A percentile compares a stretch with the other conserved stretches of the same genome.
phyloP scores from a whole-genome alignment of 495 filamentous ascomycete genomes.

The Physcia stellaris region DNA sequence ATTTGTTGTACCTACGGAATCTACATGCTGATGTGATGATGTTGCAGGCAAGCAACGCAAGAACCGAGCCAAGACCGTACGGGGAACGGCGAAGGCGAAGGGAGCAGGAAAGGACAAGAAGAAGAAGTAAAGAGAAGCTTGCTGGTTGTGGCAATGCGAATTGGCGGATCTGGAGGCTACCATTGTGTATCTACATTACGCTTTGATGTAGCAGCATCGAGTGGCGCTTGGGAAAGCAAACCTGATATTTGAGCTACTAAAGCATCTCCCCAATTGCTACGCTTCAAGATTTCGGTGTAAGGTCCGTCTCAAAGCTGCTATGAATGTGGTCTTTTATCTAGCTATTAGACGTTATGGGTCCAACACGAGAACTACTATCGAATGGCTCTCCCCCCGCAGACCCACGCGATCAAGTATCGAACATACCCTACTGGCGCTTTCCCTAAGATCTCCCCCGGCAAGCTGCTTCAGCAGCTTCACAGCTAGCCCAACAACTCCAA shows the following conservation, averaged over 20 bases:
- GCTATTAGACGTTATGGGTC: no score
- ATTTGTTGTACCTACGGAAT: neutral
- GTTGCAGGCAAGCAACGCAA: slow-evolving; percentile 96
- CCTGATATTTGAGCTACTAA: slow-evolving; percentile 3
- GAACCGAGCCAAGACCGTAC: slow-evolving; percentile 97
- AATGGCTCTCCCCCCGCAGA: no score
- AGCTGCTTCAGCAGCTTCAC: no score
- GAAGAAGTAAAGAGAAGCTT: slow-evolving; percentile 27
- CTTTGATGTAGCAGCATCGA: neutral
- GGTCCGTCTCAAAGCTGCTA: no score
- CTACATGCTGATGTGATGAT: neutral
- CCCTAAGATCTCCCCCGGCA: no score
- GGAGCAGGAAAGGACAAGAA: slow-evolving; percentile 74
- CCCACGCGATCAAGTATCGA: no score
- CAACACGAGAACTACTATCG: no score
- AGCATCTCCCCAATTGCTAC: no score
- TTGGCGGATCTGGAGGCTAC: neutral
- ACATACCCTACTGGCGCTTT: no score
- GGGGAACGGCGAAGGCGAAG: slow-evolving; percentile 86
- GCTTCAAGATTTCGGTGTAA: no score
- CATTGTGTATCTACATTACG: slow-evolving; percentile 2
- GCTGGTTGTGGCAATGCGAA: slow-evolving; percentile 16
- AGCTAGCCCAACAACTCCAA: no score
- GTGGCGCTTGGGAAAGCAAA: neutral
- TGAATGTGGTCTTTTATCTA: no score